phyloP scores from a whole-genome alignment of 176 grass and related monocot genomes.

The Oryza punctata region DNA sequence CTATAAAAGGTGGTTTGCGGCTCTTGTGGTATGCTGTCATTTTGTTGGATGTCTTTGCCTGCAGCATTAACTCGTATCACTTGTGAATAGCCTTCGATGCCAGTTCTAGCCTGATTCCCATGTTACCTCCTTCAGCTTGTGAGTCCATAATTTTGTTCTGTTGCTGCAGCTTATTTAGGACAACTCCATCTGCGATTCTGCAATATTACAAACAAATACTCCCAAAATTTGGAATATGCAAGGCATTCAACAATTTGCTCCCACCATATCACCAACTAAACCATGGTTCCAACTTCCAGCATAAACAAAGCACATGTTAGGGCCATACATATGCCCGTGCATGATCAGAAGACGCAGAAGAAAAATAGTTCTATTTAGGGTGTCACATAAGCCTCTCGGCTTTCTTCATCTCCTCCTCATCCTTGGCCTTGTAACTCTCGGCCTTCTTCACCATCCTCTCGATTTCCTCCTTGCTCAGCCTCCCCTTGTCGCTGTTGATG shows the following conservation, averaged over 20 bases:
- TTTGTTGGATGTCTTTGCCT: slow-evolving; percentile 1
- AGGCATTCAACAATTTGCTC: not conserved
- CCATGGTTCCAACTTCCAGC: not conserved
- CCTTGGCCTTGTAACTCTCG: slow-evolving; percentile 35
- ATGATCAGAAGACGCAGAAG: not conserved
- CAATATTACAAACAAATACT: not conserved
- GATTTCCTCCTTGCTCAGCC: slow-evolving; percentile 53
- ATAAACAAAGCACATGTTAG: not conserved
- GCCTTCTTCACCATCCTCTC: slow-evolving; percentile 43
- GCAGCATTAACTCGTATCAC: not conserved
- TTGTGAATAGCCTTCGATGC: not conserved
- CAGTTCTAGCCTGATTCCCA: not conserved
- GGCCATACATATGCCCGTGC: not conserved
- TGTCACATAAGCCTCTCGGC: slow-evolving; percentile 20
- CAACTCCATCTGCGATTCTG: not conserved
- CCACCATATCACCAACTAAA: not conserved
- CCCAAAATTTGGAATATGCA: not conserved
- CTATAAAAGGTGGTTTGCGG: not conserved
- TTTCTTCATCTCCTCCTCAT: slow-evolving; percentile 39
- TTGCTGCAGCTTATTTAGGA: not conserved
- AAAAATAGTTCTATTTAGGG: slow-evolving; percentile 10
- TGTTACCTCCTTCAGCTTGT: not conserved
- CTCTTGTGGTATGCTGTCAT: not conserved
- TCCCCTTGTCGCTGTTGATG: slow-evolving; percentile 43
- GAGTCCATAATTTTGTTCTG: not conserved